A percentile compares a stretch with the other conserved stretches of the same genome.
Conservation (phyloP, 1,284 basidiomycete species). For the Irpex rosettiformis region DNA sequence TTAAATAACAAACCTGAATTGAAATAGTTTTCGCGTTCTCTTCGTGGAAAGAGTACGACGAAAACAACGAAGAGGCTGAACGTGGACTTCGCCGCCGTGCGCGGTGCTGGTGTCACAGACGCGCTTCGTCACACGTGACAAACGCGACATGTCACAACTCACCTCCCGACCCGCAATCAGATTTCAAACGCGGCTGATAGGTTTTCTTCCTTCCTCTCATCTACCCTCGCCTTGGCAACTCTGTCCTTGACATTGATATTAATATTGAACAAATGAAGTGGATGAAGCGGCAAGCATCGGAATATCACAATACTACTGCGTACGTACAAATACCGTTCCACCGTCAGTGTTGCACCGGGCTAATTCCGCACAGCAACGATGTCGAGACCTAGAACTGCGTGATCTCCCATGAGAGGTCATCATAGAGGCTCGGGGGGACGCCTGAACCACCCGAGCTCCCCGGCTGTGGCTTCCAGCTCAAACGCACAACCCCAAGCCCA, state of each 20-base stretch:
- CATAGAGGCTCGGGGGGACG: not conserved
- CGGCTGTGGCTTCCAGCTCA: not conserved
- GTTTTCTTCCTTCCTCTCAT: not conserved
- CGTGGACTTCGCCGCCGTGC: too few species aligned
- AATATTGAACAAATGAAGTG: not conserved
- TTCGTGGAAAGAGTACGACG: too few species aligned
- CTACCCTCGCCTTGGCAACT: not conserved
- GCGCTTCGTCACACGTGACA: not conserved
- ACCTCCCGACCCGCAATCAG: too few species aligned
- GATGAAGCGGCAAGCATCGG: not conserved
- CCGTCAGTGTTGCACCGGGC: not conserved
- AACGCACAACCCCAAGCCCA: not conserved
- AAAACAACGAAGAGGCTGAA: too few species aligned
- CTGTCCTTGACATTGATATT: not conserved
- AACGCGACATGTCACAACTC: not conserved
- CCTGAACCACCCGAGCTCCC: not conserved
- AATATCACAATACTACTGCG: not conserved
- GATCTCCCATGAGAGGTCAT: not conserved
- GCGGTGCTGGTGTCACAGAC: too few species aligned
- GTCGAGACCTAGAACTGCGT: not conserved
- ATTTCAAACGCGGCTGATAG: not conserved
- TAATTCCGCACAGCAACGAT: slow-evolving; percentile 2
- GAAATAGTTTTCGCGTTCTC: too few species aligned
- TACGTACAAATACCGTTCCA: not conserved
- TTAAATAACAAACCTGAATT: too few species aligned